Percentiles rank a stretch among this genome's conserved stretches.
These are phyloP conservation scores for Arthrobotrys pseudoclavata DNA, from an alignment of 2,329 filamentous ascomycete genomes.

Conservation along the genomic window DNA sequence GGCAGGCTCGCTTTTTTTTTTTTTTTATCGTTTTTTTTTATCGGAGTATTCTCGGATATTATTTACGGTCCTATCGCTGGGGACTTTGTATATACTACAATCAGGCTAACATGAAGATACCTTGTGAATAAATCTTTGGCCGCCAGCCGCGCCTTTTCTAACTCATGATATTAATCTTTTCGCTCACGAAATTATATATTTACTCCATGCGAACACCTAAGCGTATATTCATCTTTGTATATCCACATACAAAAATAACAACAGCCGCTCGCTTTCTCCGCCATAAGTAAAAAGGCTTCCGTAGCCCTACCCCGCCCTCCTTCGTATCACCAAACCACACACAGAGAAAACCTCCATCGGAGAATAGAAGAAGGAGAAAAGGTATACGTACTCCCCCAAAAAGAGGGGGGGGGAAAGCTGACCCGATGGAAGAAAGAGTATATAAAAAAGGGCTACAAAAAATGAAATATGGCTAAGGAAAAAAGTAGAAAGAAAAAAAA, in stretches of 20 bases:
- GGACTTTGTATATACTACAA: slow-evolving; percentile 7
- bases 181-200: background rate
- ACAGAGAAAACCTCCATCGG: background rate
- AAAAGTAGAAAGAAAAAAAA: slow-evolving; percentile 1
- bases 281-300: background rate
- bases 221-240: slow-evolving; percentile 18
- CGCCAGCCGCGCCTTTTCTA: background rate
- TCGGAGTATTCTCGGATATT: slow-evolving; percentile 1
- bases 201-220: background rate
- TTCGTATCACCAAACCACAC: slow-evolving; percentile 1
- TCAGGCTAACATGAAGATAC: background rate
- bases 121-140: slow-evolving; percentile 8
- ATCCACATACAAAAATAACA: slow-evolving; percentile 3
- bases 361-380: slow-evolving; percentile 1
- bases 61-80: background rate
- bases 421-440: background rate
- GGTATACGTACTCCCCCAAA: background rate
- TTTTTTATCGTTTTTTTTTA: background rate
- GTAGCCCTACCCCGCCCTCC: background rate
- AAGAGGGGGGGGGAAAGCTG: background rate
- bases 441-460: background rate
- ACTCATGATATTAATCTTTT: background rate
- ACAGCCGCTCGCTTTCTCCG: slow-evolving; percentile 15
- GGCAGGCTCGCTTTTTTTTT: background rate
- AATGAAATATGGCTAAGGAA: background rate